A percentile compares a stretch with the other conserved stretches of the same genome.
phyloP scores from a whole-genome alignment of 1,284 basidiomycete genomes.

The Moniliella sp. region DNA sequence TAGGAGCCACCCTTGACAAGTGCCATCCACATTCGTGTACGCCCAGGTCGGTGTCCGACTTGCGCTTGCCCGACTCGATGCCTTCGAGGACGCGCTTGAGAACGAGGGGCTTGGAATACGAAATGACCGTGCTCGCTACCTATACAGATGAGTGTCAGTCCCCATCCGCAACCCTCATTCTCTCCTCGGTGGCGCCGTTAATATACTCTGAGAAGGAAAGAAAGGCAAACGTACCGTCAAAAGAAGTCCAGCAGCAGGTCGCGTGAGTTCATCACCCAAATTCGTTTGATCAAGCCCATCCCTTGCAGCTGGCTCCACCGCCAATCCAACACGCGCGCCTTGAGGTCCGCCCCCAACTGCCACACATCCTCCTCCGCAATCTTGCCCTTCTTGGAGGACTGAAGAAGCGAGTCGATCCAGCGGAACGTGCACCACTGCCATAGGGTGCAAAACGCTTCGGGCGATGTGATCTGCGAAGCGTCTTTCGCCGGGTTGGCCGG shows the following conservation, averaged over 20 bases:
- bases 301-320: slow-evolving; percentile 3
- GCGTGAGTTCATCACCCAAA: too few species aligned
- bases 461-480: too few species aligned
- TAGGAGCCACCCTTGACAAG: neutral
- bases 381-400: slow-evolving; percentile 2
- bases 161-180: neutral
- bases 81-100: slow-evolving; percentile 10
- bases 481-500: too few species aligned
- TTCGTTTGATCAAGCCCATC: too few species aligned
- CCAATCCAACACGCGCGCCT: slow-evolving; percentile 6
- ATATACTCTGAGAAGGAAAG: too few species aligned
- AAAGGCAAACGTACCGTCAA: slow-evolving; percentile 7
- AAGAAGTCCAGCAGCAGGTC: slow-evolving; percentile 8
- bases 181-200: too few species aligned
- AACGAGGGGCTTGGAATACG: slow-evolving; percentile 11
- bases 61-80: neutral
- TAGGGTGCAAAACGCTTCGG: slow-evolving; percentile 53
- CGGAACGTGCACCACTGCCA: slow-evolving; percentile 55
- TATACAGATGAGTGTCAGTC: neutral
- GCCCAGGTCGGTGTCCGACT: too few species aligned
- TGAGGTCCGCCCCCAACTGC: slow-evolving; percentile 7
- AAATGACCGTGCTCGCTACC: slow-evolving; percentile 8
- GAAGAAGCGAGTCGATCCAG: slow-evolving; percentile 42
- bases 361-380: slow-evolving; percentile 12
- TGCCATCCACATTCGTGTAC: too few species aligned